A percentile compares a stretch with the other conserved stretches of the same genome.
These are phyloP conservation scores for Globisporangium recalcitrans DNA, from an alignment of 352 stramenopile species.

Conservation along the genomic window DNA sequence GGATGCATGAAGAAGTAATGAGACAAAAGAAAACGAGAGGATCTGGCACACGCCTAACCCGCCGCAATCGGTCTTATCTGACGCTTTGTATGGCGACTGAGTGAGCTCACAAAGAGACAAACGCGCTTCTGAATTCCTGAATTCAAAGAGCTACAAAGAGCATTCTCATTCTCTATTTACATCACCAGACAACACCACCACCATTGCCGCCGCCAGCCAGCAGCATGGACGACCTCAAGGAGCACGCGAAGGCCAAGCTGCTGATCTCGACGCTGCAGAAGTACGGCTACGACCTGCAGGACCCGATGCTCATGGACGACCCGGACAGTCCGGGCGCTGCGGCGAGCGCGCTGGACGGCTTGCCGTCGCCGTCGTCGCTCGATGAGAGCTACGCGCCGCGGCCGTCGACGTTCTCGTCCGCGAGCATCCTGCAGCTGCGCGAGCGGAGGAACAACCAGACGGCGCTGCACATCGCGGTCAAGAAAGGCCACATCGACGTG, in stretches of 20 bases:
- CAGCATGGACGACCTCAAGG: constrained; percentile 28
- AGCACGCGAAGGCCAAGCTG: constrained; percentile 53
- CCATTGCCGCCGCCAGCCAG: not conserved
- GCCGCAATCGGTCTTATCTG: constrained; percentile 5
- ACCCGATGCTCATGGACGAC: constrained; percentile 18
- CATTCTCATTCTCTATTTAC: constrained; percentile 6
- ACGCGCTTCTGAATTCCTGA: not conserved
- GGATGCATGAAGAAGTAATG: not conserved
- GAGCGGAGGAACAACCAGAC: constrained; percentile 85
- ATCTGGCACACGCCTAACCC: not conserved
- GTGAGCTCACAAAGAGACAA: constrained; percentile 4
- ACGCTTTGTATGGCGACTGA: constrained; percentile 7
- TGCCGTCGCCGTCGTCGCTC: constrained; percentile 24
- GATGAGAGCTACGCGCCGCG: constrained; percentile 30
- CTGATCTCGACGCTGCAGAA: constrained; percentile 82
- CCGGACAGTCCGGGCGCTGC: constrained; percentile 14
- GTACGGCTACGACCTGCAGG: constrained; percentile 72
- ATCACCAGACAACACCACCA: not conserved
- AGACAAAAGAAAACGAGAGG: not conserved
- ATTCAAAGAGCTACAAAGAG: not conserved
- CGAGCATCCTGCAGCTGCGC: constrained; percentile 68
- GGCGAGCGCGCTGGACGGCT: constrained; percentile 1
- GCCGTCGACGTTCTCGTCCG: constrained; percentile 26
- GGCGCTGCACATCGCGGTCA: constrained; percentile 77
- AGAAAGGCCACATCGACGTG: constrained; percentile 81